phyloP scores from a whole-genome alignment of 805 yeast species.

The Grigorovia jiainica region DNA sequence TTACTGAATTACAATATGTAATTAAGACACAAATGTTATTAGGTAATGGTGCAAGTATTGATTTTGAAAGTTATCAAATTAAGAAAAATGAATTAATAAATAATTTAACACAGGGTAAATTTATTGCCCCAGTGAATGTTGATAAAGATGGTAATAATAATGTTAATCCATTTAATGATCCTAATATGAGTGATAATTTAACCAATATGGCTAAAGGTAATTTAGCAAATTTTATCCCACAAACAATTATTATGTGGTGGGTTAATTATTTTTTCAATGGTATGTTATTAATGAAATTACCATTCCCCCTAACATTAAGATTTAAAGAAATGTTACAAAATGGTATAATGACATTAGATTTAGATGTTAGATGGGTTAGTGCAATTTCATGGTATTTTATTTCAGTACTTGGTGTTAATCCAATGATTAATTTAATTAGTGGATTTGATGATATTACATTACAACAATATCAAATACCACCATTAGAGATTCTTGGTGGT shows the following conservation, averaged over 20 bases:
- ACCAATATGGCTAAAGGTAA: constrained; percentile 72
- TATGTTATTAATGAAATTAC: constrained; percentile 75
- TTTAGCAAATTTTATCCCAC: constrained; percentile 78
- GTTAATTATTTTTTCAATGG: constrained; percentile 90
- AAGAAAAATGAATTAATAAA: constrained; percentile 43
- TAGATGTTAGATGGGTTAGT: constrained; percentile 87
- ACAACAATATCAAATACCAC: constrained; percentile 18
- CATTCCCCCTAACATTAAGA: constrained; percentile 82
- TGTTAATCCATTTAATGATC: constrained; percentile 60
- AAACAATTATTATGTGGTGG: constrained; percentile 93
- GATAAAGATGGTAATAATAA: constrained; percentile 30
- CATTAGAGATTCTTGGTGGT: constrained; percentile 18
- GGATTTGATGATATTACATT: constrained; percentile 30
- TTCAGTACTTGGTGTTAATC: constrained; percentile 71
- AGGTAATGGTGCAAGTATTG: constrained; percentile 42
- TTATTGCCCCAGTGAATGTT: constrained; percentile 37
- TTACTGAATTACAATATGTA: constrained; percentile 58
- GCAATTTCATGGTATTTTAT: constrained; percentile 95
- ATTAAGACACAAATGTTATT: constrained; percentile 50
- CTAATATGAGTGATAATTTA: constrained; percentile 62
- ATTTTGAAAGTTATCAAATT: constrained; percentile 40
- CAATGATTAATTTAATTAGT: constrained; percentile 52
- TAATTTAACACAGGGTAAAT: constrained; percentile 44
- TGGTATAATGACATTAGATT: constrained; percentile 74
- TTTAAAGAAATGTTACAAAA: constrained; percentile 89